Evolutionary conservation across 768 basidiomycete species (phyloP).

Genomic region (Suillus subaureus): DNA sequence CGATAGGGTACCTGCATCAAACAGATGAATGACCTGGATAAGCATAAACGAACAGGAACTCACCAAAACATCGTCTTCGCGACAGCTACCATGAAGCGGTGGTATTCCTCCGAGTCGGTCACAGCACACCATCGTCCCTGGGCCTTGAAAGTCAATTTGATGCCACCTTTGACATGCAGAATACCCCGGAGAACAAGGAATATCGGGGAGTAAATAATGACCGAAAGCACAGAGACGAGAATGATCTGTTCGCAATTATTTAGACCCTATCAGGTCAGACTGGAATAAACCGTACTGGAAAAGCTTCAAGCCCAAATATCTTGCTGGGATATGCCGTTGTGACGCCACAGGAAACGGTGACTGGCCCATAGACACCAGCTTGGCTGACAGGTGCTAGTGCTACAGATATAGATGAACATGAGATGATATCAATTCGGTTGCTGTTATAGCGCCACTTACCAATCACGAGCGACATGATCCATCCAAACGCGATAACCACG

Average conservation of each 20-base stretch:
- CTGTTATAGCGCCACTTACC: constrained; percentile 43
- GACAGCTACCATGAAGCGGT: constrained; percentile 61
- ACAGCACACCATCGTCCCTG: constrained; percentile 45
- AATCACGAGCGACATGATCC: constrained; percentile 49
- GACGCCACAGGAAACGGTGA: constrained; percentile 56
- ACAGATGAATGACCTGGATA: constrained; percentile 12
- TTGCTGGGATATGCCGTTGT: constrained; percentile 41
- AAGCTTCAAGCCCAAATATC: constrained; percentile 55
- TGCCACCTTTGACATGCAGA: constrained; percentile 49
- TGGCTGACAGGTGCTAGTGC: constrained; percentile 39
- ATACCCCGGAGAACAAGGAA: constrained; percentile 66
- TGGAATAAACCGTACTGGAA: constrained; percentile 52
- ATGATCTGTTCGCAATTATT: constrained; percentile 48
- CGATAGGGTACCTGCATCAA: constrained; percentile 55
- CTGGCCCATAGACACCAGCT: constrained; percentile 51
- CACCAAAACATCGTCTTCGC: constrained; percentile 74
- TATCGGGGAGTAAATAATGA: constrained; percentile 58
- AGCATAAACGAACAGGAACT: constrained; percentile 21
- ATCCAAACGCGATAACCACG: constrained; percentile 50
- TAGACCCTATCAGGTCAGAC: neutral
- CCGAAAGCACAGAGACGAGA: constrained; percentile 55
- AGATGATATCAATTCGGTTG: neutral
- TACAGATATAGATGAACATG: constrained; percentile 25
- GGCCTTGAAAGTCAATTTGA: constrained; percentile 52
- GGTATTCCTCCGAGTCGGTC: constrained; percentile 48